These are phyloP conservation scores for Pelargonium citronellum DNA, from an alignment of 441 rosid genomes.

Conservation along the genomic window DNA sequence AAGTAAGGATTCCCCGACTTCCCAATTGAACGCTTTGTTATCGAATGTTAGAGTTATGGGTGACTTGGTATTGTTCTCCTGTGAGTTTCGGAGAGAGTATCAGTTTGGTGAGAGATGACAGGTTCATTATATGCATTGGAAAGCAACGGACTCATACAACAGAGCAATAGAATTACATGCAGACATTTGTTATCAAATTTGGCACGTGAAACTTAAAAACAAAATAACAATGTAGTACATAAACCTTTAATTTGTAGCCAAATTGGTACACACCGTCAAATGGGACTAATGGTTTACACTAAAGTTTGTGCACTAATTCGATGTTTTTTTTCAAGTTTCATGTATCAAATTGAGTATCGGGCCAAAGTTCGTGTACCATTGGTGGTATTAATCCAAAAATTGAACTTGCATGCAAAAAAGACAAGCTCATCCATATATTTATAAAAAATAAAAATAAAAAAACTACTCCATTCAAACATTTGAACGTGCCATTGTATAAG, in stretches of 20 bases:
- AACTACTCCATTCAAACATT: too few species aligned
- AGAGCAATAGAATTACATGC: neutral
- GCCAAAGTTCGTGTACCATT: too few species aligned
- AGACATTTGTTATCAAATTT: neutral
- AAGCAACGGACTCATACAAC: neutral
- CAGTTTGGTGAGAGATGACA: conserved; percentile 3
- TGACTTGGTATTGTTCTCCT: conserved; percentile 48
- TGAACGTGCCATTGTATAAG: neutral
- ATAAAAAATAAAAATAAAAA: too few species aligned
- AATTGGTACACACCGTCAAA: too few species aligned
- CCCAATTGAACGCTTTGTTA: conserved; percentile 49
- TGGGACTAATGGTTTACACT: too few species aligned
- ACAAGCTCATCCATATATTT: conserved; percentile 11
- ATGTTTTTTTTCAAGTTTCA: too few species aligned
- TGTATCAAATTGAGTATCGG: too few species aligned
- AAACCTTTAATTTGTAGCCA: too few species aligned
- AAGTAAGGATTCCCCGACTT: conserved; percentile 62
- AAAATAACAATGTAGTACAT: too few species aligned
- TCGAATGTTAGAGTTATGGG: conserved; percentile 39
- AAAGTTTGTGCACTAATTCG: too few species aligned
- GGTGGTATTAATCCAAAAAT: neutral
- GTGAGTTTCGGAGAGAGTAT: conserved; percentile 12
- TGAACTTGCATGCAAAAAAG: neutral
- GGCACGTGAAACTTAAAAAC: too few species aligned
- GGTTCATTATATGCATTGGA: conserved; percentile 6